Evolutionary conservation across 164 flowering plant genomes (phyloP), one percentile per base, ranked within the genome.

Genomic region (Piper betle): DNA sequence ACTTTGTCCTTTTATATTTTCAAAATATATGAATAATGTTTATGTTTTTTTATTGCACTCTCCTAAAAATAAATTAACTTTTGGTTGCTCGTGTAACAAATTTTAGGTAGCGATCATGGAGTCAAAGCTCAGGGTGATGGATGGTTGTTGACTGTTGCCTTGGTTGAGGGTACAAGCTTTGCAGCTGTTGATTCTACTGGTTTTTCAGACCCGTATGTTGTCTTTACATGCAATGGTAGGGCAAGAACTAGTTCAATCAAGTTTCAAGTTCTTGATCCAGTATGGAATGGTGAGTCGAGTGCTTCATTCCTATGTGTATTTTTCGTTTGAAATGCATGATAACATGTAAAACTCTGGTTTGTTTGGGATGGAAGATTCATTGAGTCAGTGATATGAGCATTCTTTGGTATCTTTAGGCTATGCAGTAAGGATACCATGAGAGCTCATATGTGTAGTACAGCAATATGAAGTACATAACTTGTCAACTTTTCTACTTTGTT

Each of bases 121-220:
- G 73, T 93, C 59, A 89, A 89, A 76, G 98, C 98, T 59, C 94
- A 79, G 68, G 98, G 98, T 54, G 86, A 89, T 75, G 97, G 98
- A 40, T 93, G 98, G 98, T 68, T 93, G 69, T 79, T 93, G 10
- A 93, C 98, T 63, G 82, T 87, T 76, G 98, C 96, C 55, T 77
- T 93, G 83, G 75, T 93, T 40, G 97, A 89, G 73, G 98, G 96
- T 66, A 75, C 61, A 62, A 83, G 76, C 76, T 71, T 93, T 66
- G 88, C 94, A 66, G 85, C 96, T 53, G 91, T 93, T 41, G 98
- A 87, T 69, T 71, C 94, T 39, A 86, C 83, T 73, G 91, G 92
- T 43, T 78, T 77, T 71, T 84, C 96, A 74, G 98, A 89, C 59
- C 97, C 97, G 59, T 93, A 87, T 65, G 96, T 93, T 55, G 86